Evolutionary conservation across 306 rosid species (phyloP).

Genomic region (Rosa rugosa): DNA sequence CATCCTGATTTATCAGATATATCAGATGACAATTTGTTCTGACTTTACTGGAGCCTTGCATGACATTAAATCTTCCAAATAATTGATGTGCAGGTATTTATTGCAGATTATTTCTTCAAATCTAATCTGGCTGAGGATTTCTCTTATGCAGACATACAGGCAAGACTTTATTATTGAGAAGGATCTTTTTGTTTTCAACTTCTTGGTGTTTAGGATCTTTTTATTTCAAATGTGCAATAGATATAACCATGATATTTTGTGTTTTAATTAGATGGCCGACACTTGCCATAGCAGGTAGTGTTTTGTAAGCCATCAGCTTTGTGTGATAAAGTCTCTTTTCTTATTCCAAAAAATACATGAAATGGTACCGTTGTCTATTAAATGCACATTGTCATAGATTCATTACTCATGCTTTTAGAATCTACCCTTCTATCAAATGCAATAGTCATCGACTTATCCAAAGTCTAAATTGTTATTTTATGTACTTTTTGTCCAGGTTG

Average conservation of each 20-base stretch:
- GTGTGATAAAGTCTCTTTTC: background rate
- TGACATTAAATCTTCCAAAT: conserved; percentile 17
- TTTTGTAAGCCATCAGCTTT: background rate
- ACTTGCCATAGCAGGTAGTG: background rate
- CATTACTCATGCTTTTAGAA: background rate
- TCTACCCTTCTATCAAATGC: conserved; percentile 1
- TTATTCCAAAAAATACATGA: background rate
- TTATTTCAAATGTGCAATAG: background rate
- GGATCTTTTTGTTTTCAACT: background rate
- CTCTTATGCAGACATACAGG: conserved; percentile 74
- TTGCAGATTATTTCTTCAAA: conserved; percentile 83
- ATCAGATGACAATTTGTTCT: conserved; percentile 7
- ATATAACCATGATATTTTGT: background rate
- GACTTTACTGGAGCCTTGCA: background rate
- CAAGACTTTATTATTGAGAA: conserved; percentile 22
- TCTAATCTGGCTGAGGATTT: conserved; percentile 70
- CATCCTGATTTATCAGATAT: background rate
- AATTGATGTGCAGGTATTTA: conserved; percentile 60
- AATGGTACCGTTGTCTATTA: too few relatives aligned
- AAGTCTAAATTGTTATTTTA: background rate
- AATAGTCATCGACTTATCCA: background rate
- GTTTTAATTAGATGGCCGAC: background rate
- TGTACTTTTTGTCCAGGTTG: conserved; percentile 58
- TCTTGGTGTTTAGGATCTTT: conserved; percentile 4
- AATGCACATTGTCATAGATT: background rate